Conservation (phyloP, 1,284 basidiomycete species). For the Prillingera fragicola region DNA sequence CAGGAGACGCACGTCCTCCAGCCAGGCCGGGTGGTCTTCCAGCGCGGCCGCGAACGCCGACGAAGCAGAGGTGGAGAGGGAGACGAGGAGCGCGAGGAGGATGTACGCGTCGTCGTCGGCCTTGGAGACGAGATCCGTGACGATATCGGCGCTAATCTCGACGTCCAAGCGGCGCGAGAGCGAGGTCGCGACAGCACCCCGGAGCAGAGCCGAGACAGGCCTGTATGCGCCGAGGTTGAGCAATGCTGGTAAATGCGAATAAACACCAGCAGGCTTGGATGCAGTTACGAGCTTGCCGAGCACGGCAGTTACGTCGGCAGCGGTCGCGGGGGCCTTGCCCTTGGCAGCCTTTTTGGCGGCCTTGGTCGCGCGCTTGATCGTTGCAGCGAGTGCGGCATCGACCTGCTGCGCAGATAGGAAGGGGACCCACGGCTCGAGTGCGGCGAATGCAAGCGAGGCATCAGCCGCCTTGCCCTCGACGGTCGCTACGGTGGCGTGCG, state of each 20-base stretch:
- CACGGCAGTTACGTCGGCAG: neutral
- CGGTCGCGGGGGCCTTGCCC: neutral
- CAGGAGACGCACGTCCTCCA: conserved; percentile 18
- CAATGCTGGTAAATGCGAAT: conserved; percentile 4
- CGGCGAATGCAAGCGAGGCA: conserved; percentile 17
- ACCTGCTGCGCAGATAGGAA: conserved; percentile 25
- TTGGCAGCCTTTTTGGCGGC: conserved; percentile 5
- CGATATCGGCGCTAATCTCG: conserved; percentile 8
- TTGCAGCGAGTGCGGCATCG: conserved; percentile 4
- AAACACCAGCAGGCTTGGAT: conserved; percentile 1
- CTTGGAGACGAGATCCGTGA: conserved; percentile 12
- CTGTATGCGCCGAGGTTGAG: conserved; percentile 9
- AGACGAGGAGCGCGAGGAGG: conserved; percentile 18
- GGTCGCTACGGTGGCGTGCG: conserved; percentile 16
- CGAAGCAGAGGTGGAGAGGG: conserved; percentile 7
- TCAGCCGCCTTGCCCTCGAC: conserved; percentile 23
- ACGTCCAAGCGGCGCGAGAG: conserved; percentile 13
- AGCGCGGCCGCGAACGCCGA: conserved; percentile 9
- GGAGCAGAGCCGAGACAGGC: conserved; percentile 4
- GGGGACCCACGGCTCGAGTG: conserved; percentile 27
- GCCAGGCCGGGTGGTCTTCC: conserved; percentile 2
- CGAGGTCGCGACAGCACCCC: conserved; percentile 1
- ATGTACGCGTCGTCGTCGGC: conserved; percentile 12
- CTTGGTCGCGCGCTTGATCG: conserved; percentile 2
- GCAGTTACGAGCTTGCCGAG: conserved; percentile 9